These are phyloP conservation scores for Vigna unguiculata DNA, from an alignment of 306 rosid species.

Conservation along the genomic window DNA sequence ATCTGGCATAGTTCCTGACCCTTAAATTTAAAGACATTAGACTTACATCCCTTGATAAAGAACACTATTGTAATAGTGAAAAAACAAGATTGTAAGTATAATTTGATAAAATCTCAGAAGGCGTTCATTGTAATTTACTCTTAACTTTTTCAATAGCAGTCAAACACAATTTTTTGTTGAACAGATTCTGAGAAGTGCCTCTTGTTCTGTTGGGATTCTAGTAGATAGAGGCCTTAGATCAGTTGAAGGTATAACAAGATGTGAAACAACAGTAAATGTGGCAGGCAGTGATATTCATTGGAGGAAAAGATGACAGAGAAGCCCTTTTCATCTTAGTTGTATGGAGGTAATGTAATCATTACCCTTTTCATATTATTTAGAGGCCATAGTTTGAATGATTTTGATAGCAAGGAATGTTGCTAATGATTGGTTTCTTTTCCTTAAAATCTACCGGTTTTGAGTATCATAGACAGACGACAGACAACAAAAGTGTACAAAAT, in stretches of 20 bases:
- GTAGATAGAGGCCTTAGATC: constrained; percentile 83
- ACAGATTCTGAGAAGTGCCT: constrained; percentile 73
- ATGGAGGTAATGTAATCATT: constrained; percentile 65
- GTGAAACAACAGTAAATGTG: constrained; percentile 47
- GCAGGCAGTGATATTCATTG: constrained; percentile 87
- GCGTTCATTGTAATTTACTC: no score
- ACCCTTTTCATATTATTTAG: not conserved
- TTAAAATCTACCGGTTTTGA: not conserved
- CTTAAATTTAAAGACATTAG: no score
- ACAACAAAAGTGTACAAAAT: not conserved
- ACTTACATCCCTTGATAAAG: no score
- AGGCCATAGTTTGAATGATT: constrained; percentile 8
- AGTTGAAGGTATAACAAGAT: constrained; percentile 49
- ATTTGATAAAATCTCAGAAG: no score
- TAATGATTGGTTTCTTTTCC: constrained; percentile 8
- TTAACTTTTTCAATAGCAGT: not conserved
- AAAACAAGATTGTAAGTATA: no score
- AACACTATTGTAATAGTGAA: no score
- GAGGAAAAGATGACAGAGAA: constrained; percentile 89
- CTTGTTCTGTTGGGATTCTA: constrained; percentile 83
- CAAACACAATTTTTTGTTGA: constrained; percentile 8
- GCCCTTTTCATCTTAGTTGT: constrained; percentile 62
- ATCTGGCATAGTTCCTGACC: no score
- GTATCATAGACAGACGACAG: not conserved
- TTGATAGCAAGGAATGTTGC: constrained; percentile 13